Conservation (phyloP, 2,329 filamentous ascomycete genomes). For the Hypoxylon sp. region DNA sequence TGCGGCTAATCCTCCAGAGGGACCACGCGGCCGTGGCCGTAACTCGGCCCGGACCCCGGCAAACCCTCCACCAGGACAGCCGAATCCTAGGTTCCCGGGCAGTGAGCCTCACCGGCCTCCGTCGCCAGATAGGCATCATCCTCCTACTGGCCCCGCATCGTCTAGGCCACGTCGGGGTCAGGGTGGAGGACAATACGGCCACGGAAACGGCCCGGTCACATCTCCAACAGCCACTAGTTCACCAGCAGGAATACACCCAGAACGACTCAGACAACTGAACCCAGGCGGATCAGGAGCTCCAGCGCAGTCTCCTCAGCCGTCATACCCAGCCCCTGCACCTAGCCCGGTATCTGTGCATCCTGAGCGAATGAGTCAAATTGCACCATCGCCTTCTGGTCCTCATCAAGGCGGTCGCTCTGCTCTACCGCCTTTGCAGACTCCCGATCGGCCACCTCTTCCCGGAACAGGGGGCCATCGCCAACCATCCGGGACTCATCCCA, state of each 20-base stretch:
- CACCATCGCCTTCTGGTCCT: constrained; percentile 45
- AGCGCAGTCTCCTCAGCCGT: constrained; percentile 43
- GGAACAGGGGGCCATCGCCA: constrained; percentile 50
- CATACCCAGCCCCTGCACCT: constrained; percentile 47
- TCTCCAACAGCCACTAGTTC: constrained; percentile 48
- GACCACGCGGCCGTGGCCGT: constrained; percentile 67
- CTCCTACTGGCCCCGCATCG: constrained; percentile 68
- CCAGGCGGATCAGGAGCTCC: constrained; percentile 34
- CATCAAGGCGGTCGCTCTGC: constrained; percentile 49
- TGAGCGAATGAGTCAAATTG: constrained; percentile 62
- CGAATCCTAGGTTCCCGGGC: constrained; percentile 61
- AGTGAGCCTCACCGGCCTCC: constrained; percentile 60
- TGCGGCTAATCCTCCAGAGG: constrained; percentile 65
- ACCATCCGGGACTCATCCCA: constrained; percentile 43
- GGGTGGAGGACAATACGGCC: constrained; percentile 48
- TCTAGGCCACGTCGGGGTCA: constrained; percentile 63
- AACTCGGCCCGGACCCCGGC: constrained; percentile 58
- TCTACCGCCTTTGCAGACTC: constrained; percentile 53
- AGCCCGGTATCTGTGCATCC: constrained; percentile 56
- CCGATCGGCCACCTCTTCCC: constrained; percentile 53
- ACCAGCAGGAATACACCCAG: constrained; percentile 52
- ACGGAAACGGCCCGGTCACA: constrained; percentile 45
- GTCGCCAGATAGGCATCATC: constrained; percentile 65
- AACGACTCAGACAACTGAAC: constrained; percentile 52
- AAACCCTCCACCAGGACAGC: constrained; percentile 58